phyloP scores from a whole-genome alignment of 345 rosid genomes.

The Hypericum androsaemum region DNA sequence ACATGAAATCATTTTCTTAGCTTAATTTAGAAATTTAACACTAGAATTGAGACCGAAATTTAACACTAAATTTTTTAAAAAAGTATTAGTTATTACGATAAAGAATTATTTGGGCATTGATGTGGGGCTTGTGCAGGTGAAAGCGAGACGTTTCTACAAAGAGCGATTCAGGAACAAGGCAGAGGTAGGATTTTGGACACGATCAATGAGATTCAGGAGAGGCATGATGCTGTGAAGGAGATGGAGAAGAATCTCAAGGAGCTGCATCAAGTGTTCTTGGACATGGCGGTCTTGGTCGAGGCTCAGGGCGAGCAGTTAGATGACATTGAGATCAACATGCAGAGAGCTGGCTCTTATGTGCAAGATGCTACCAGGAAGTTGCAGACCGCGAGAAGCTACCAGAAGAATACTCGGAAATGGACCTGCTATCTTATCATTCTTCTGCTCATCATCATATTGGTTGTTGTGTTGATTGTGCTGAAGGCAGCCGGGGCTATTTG shows the following conservation, averaged over 20 bases:
- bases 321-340: conserved; percentile 73
- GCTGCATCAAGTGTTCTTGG: conserved; percentile 81
- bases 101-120: too few species aligned
- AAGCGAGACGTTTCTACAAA: conserved; percentile 79
- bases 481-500: too few species aligned
- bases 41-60: too few species aligned
- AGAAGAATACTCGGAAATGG: conserved; percentile 79
- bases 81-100: too few species aligned
- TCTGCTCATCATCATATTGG: conserved; percentile 47
- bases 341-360: conserved; percentile 62
- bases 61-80: too few species aligned
- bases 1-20: too few species aligned
- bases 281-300: conserved; percentile 75
- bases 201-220: conserved; percentile 71
- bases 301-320: conserved; percentile 71
- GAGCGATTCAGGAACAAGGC: conserved; percentile 89
- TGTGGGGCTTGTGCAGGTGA: conserved; percentile 45
- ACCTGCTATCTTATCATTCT: conserved; percentile 52
- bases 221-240: conserved; percentile 81
- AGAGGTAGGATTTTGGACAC: conserved; percentile 70
- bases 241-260: conserved; percentile 69
- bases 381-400: conserved; percentile 50
- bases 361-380: conserved; percentile 45
- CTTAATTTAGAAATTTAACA: too few species aligned
- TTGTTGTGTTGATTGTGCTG: conserved; percentile 46